These are phyloP conservation scores for Russula compacta DNA, from an alignment of 768 basidiomycete species.

Conservation along the genomic window DNA sequence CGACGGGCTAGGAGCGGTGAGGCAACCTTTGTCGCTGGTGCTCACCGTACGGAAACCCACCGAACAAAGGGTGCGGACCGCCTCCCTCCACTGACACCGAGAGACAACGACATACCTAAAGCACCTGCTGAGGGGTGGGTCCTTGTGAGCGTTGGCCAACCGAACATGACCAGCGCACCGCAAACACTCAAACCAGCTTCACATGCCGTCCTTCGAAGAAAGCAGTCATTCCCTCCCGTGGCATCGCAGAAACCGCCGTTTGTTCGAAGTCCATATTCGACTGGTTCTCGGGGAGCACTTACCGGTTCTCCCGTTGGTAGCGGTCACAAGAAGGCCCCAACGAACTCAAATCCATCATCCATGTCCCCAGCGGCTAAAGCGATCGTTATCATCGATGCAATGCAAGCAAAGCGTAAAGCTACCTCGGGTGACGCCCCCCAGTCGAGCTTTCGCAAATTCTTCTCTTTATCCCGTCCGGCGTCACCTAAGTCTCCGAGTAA, in stretches of 20 bases:
- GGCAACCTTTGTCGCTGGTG: constrained; percentile 48
- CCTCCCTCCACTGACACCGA: not conserved
- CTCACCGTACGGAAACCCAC: constrained; percentile 23
- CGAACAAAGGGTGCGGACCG: not conserved
- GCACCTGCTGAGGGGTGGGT: constrained; percentile 53
- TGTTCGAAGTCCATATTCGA: constrained; percentile 5
- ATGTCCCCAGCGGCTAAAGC: constrained; percentile 50
- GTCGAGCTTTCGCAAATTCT: constrained; percentile 22
- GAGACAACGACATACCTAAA: constrained; percentile 12
- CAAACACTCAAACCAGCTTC: not conserved
- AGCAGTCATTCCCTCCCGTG: constrained; percentile 8
- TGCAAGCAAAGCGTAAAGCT: constrained; percentile 38
- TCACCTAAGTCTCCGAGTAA: constrained; percentile 10
- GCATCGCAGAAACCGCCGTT: not conserved
- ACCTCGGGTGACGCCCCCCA: constrained; percentile 21
- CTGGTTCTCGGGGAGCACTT: not conserved
- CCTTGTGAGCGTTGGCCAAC: constrained; percentile 46
- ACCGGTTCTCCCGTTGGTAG: constrained; percentile 9
- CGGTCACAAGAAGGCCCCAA: constrained; percentile 22
- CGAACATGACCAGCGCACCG: constrained; percentile 21
- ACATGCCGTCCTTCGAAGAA: constrained; percentile 1
- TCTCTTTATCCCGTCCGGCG: constrained; percentile 19
- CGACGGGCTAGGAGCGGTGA: constrained; percentile 50
- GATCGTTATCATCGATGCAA: constrained; percentile 50
- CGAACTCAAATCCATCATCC: constrained; percentile 38